These are phyloP conservation scores for Nevesoporus exiguus DNA, from an alignment of 768 basidiomycete species.

Conservation along the genomic window DNA sequence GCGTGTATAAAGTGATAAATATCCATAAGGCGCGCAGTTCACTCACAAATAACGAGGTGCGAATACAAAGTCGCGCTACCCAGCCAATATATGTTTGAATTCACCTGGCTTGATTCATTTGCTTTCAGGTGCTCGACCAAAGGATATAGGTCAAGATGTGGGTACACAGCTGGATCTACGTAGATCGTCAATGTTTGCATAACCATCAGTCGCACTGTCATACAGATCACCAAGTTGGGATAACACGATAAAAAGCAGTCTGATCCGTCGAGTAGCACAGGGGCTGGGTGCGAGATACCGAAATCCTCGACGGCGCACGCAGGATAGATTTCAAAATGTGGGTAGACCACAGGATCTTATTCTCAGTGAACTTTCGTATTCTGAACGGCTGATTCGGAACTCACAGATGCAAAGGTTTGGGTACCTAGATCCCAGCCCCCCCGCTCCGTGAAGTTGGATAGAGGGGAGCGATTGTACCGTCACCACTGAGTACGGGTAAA, in stretches of 20 bases:
- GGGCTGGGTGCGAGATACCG: background rate
- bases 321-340: constrained; percentile 42
- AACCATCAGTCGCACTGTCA: constrained; percentile 3
- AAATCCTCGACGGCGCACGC: constrained; percentile 4
- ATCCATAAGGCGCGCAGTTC: background rate
- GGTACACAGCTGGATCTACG: constrained; percentile 40
- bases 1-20: background rate
- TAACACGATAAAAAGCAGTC: constrained; percentile 18
- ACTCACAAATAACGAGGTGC: constrained; percentile 18
- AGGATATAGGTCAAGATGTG: constrained; percentile 42
- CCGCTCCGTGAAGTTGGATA: constrained; percentile 6
- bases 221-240: constrained; percentile 38
- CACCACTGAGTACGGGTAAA: constrained; percentile 15
- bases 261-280: background rate
- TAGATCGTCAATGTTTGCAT: constrained; percentile 3
- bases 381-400: background rate
- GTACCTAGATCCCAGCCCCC: constrained; percentile 10
- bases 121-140: background rate
- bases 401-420: constrained; percentile 21
- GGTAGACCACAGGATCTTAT: constrained; percentile 40
- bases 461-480: background rate
- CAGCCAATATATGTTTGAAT: background rate
- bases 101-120: background rate
- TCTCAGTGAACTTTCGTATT: constrained; percentile 3
- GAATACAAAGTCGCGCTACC: constrained; percentile 5